Conservation (phyloP, 2,329 filamentous ascomycete species). For the Aspergillus sp. region DNA sequence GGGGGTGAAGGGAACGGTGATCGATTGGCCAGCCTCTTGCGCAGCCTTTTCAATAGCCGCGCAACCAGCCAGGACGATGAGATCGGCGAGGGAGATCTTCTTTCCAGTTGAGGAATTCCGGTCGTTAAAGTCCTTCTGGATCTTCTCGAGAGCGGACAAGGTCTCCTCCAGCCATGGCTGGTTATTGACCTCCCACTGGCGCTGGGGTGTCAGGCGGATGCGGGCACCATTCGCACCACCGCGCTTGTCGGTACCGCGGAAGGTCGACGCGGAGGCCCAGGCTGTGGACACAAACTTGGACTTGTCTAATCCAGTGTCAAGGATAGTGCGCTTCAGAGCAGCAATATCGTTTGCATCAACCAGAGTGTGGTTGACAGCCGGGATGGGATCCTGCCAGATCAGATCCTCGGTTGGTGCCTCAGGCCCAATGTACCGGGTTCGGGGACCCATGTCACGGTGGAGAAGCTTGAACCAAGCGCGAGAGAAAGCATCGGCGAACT, state of each 20-base stretch:
- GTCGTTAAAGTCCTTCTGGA: constrained; percentile 68
- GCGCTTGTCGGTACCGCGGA: constrained; percentile 76
- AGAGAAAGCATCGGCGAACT: constrained; percentile 69
- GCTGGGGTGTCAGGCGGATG: constrained; percentile 72
- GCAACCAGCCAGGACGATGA: constrained; percentile 73
- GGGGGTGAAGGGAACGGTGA: constrained; percentile 69
- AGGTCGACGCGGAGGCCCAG: constrained; percentile 71
- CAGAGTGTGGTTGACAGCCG: constrained; percentile 57
- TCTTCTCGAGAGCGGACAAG: constrained; percentile 60
- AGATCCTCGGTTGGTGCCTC: constrained; percentile 70
- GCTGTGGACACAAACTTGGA: constrained; percentile 66
- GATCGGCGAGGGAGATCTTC: constrained; percentile 75
- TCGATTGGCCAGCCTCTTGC: constrained; percentile 34
- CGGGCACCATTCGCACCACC: constrained; percentile 79
- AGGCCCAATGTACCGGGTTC: constrained; percentile 70
- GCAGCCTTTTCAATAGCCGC: constrained; percentile 74
- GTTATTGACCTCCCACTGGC: constrained; percentile 74
- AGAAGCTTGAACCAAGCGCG: constrained; percentile 82
- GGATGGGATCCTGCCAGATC: constrained; percentile 76
- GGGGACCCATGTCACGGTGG: constrained; percentile 76
- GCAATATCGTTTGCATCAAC: constrained; percentile 65
- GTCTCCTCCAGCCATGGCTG: constrained; percentile 65
- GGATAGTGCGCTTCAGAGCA: constrained; percentile 68
- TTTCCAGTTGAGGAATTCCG: constrained; percentile 53
- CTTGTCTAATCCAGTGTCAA: constrained; percentile 61